Evolutionary conservation across 176 grass and related monocot species (phyloP), one percentile per base, ranked within the genome.

Genomic region (Eleusine indica): DNA sequence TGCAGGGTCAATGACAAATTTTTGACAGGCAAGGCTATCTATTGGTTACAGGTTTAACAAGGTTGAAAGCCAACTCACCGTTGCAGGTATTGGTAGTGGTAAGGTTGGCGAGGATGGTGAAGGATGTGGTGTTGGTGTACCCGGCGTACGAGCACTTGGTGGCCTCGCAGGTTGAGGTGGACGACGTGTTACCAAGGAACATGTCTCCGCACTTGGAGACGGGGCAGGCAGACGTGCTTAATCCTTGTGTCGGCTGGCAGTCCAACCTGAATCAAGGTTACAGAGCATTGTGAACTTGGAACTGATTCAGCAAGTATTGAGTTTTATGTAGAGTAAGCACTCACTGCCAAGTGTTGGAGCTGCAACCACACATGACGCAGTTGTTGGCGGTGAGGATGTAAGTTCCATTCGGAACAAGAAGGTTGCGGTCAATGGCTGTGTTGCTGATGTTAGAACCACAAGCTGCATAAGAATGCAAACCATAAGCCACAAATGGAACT

Each of bases 291-390:
- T 39, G 12, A 83, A 38, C 38, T 60, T n/a, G 3, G 15, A 44
- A 42, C 10, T 39, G 56, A 35, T 65, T n/a, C 38, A 65, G 8
- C 21, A 75, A 35, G 74, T 62, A 22, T 11, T 1, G 43, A 47
- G 35, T 28, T 69, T 69, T 32, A 42, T 78, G 51, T n/a, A 80
- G 66, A 66, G 9, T 38, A 16, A 38, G 38, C n/a, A 83, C 91
- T 87, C 69, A 99, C 96, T 91, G 91, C 90, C 92, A 99, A 19
- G 91, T 85, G 56, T 68, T 85, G 74, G 96, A 91, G 76, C 91
- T 92, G 86, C 96, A 99, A 84, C 93, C 83, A 73, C 96, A 99
- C 74, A 75, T 85, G 77, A 99, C 68, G 15, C 96, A 99, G 74
- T 94, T 92, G 73, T 92, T 94, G 70, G 96, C 96, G 1, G 93